These are phyloP conservation scores for Stemphylium vesicarium DNA, from an alignment of 2,329 filamentous ascomycete species.

Conservation along the genomic window DNA sequence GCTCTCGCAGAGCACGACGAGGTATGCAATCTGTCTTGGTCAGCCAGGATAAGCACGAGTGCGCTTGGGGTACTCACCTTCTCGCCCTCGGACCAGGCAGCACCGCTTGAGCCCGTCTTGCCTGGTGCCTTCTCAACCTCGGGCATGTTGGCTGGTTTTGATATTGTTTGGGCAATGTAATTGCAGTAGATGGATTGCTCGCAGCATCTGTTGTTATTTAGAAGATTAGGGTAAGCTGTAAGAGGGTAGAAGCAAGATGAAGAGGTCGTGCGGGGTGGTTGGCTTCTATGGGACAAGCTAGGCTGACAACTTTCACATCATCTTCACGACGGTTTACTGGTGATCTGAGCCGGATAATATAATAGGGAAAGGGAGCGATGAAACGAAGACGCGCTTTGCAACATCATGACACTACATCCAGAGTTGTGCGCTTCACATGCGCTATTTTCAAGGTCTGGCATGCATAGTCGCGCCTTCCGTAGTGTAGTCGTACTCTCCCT, in stretches of 20 bases:
- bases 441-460: too few relatives aligned
- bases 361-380: neutral
- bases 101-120: constrained; percentile 20
- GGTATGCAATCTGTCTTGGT: constrained; percentile 28
- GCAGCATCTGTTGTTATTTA: neutral
- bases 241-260: neutral
- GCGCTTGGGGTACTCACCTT: constrained; percentile 11
- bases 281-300: neutral
- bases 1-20: constrained; percentile 29
- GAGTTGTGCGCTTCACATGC: too few relatives aligned
- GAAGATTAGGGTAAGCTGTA: neutral
- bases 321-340: neutral
- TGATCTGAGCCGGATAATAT: neutral
- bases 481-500: too few relatives aligned
- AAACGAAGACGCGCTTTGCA: neutral
- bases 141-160: constrained; percentile 8
- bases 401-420: neutral
- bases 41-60: neutral
- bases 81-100: constrained; percentile 31
- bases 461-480: too few relatives aligned
- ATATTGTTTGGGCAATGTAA: neutral
- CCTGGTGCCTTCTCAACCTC: constrained; percentile 10
- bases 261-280: neutral
- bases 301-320: neutral
- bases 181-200: neutral